phyloP scores from a whole-genome alignment of 192 early-diverging fungal genomes.

The Funneliformis mosseae region DNA sequence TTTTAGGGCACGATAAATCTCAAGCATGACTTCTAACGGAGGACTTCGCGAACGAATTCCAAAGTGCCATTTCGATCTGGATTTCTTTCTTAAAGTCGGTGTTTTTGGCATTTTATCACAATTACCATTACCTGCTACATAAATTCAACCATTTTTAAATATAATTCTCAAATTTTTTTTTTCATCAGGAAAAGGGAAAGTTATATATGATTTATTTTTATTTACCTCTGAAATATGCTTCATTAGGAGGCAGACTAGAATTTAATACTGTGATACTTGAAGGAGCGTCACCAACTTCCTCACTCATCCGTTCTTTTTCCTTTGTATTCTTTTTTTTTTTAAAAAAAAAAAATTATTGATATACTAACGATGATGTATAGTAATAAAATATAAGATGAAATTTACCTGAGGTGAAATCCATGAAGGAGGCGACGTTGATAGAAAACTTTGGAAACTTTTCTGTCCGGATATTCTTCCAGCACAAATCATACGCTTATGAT shows the following conservation, averaged over 20 bases:
- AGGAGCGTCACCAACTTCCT: conserved; percentile 31
- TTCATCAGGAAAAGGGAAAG: background rate
- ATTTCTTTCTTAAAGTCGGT: conserved; percentile 38
- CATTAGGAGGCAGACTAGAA: conserved; percentile 59
- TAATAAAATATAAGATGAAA: conserved; percentile 30
- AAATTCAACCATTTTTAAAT: background rate
- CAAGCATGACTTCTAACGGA: conserved; percentile 95
- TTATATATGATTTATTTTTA: background rate
- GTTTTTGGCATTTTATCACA: conserved; percentile 2
- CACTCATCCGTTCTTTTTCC: conserved; percentile 6
- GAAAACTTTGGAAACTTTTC: conserved; percentile 63
- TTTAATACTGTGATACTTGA: conserved; percentile 59
- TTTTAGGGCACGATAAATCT: conserved; percentile 91
- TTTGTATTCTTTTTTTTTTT: background rate
- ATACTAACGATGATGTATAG: background rate
- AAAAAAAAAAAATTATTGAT: background rate
- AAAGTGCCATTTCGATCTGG: conserved; percentile 94
- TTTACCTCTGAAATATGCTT: conserved; percentile 33
- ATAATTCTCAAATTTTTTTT: background rate
- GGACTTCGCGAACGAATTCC: conserved; percentile 92
- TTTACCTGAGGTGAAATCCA: conserved; percentile 61
- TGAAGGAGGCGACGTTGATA: conserved; percentile 70
- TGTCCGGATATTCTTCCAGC: conserved; percentile 50
- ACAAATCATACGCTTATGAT: conserved; percentile 71
- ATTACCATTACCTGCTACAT: background rate